Evolutionary conservation across 2,329 filamentous ascomycete species (phyloP).

Genomic region (Coniella lustricola): DNA sequence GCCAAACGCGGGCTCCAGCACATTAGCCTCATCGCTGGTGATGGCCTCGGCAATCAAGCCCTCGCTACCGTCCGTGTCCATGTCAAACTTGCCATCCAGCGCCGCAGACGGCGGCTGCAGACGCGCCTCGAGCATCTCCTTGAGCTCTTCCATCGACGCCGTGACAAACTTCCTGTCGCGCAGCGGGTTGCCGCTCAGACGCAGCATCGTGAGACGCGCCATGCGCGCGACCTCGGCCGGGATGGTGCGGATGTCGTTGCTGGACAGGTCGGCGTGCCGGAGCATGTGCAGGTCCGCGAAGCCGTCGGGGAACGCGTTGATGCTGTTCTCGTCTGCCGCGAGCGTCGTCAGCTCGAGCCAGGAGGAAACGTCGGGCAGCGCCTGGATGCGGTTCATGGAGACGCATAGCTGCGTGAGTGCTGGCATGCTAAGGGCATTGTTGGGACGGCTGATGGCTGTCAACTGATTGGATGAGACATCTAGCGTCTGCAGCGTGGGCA

Average conservation of each 20-base stretch:
- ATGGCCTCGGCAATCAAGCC: conserved; percentile 15
- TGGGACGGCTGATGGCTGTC: conserved; percentile 39
- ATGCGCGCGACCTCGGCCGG: conserved; percentile 74
- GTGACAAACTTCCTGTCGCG: conserved; percentile 79
- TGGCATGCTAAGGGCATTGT: conserved; percentile 53
- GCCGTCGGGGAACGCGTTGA: conserved; percentile 68
- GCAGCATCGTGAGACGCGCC: conserved; percentile 67
- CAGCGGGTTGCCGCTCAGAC: conserved; percentile 82
- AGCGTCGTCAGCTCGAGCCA: conserved; percentile 71
- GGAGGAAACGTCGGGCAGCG: conserved; percentile 64
- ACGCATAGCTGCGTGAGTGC: conserved; percentile 66
- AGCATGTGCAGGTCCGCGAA: conserved; percentile 62
- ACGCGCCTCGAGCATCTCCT: conserved; percentile 61
- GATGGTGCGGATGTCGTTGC: conserved; percentile 72
- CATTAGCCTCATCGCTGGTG: conserved; percentile 9
- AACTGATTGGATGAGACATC: conserved; percentile 75
- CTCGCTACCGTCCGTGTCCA: no score
- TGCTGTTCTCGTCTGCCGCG: conserved; percentile 72
- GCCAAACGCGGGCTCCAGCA: conserved; percentile 4
- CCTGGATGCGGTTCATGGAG: conserved; percentile 72
- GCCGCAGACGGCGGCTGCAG: conserved; percentile 50
- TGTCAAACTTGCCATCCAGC: conserved; percentile 24
- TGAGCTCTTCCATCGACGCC: conserved; percentile 74
- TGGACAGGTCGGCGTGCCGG: conserved; percentile 72
- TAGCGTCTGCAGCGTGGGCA: conserved; percentile 64